Base-by-base conservation (phyloP, 192 early-diverging fungal species). In the Backusella liffmaniae region DNA sequence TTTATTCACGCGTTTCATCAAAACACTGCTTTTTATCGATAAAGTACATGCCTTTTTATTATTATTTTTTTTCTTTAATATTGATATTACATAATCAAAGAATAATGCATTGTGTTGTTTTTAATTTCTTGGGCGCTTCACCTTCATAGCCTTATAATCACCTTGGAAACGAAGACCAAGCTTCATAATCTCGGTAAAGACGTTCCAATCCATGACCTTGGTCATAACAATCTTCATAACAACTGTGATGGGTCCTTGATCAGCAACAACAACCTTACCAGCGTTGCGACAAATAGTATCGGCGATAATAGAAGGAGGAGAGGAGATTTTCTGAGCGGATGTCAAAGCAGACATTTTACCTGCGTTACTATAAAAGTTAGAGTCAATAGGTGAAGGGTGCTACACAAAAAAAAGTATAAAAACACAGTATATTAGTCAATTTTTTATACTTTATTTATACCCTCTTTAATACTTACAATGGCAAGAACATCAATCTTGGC, bases 191-290 rank as follows among this genome's bases (percentile, higher is more conserved):
- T 90, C 88, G 32, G 75, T 76, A 72, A 90, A 78, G 23, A 88
- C 77, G n/a, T 88, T 89, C 84, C 86, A 90, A 65, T 90, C 88
- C 46, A 89, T 44, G 4, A 88, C 21, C 74, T 87, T 87, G 42
- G 76, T 72, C 42, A 84, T 65, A n/a, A 83, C 23, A 39, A 89
- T 73, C 75, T 84, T 84, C 77, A 88, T 83, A 16, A 76, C 36
- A 34, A 88, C 84, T 32, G 82, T 83, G n/a, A 83, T 80, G 18
- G 70, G 59, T 53, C 83, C 85, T 66, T 86, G 85, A 51, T 90
- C 89, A 66, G 86, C 79, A 30, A 89, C 75, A 73, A 86, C 79
- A 21, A 85, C 77, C 42, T 83, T 80, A 39, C 89, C 89, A 29
- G 89, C 88, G 67, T 84, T 84, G 18, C 79, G 73, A 42, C 80